Base-by-base conservation (phyloP, 495 filamentous ascomycete species). In the Stereocaulon alpinum region DNA sequence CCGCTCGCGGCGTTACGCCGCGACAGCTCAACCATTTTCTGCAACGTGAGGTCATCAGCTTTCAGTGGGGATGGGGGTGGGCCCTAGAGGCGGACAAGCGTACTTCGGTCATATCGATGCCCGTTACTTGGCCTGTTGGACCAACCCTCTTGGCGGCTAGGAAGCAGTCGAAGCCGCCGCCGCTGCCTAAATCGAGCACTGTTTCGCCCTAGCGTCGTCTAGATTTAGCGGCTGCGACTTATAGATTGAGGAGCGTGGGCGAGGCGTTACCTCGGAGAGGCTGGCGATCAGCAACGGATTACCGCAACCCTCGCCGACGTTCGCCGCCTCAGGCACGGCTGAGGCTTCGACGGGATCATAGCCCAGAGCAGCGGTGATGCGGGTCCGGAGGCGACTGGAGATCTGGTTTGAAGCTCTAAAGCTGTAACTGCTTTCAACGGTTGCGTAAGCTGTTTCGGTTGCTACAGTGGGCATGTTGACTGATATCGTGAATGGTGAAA, bases 61-160 rank as follows among this genome's bases (percentile, higher is more conserved):
- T 41, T 52, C 57, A 59, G 47, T 30, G n/a, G 4, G 27, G 47
- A 30, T 32, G 22, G 7, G 24, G 49, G 24, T n/a, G 20, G 1
- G 1, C 22, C 14, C 20, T 4, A 52, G 30, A 32, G 30, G 24
- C 43, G 12, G 15, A 52, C 32, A 43, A 14, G 44, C 55, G 47
- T 63, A 80, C 82, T 64, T 83, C 73, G 61, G 77, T 86, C 79
- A 87, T 87, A 68, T 88, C 85, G 22, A 87, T 69, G 17, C 84
- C 85, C 55, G 85, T 82, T 1, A 75, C 81, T 10, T 68, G 69
- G 6, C 84, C 84, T 3, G 64, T 68, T 0, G 61, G 49, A 0
- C 84, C 84, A 14, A 87, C 77, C 58, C 78, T 81, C 48, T 69
- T 67, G 5, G 80, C 74, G 22, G 83, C 83, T 2, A 81, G 76